These are phyloP conservation scores for Thalassiosira ordinaria DNA, from an alignment of 352 stramenopile species.

Conservation along the genomic window DNA sequence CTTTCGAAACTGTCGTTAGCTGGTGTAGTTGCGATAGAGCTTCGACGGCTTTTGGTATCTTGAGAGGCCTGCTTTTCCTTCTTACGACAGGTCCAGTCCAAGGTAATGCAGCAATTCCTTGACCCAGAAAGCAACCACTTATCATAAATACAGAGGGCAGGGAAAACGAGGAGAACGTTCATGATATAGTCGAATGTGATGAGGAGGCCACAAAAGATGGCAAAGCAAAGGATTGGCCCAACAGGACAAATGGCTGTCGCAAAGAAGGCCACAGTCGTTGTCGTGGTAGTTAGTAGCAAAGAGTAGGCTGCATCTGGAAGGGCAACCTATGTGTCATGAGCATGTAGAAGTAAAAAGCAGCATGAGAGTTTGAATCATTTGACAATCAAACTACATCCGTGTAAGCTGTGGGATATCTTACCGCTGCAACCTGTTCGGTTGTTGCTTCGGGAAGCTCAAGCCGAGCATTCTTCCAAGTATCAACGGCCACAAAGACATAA, in stretches of 20 bases:
- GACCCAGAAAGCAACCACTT: conserved; percentile 13
- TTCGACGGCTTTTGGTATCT: too few species aligned
- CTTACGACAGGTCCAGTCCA: conserved; percentile 8
- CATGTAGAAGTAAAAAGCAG: too few species aligned
- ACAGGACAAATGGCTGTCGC: conserved; percentile 58
- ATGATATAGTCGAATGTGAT: conserved; percentile 66
- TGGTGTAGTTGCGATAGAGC: too few species aligned
- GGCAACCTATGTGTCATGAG: too few species aligned
- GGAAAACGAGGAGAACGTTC: conserved; percentile 61
- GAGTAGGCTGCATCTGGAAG: conserved; percentile 51
- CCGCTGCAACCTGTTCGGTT: conserved; percentile 40
- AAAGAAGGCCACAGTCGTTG: conserved; percentile 68
- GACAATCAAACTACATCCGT: too few species aligned
- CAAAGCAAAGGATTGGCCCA: conserved; percentile 60
- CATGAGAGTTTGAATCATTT: too few species aligned
- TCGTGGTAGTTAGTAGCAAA: conserved; percentile 62
- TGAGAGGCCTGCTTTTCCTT: background rate
- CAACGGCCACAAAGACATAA: conserved; percentile 61
- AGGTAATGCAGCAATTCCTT: conserved; percentile 18
- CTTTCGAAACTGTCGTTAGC: too few species aligned
- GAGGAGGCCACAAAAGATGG: conserved; percentile 66
- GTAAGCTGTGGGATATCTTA: too few species aligned
- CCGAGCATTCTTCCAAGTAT: conserved; percentile 59
- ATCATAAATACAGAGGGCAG: conserved; percentile 69
- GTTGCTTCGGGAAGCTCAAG: conserved; percentile 29